These are phyloP conservation scores for Didymella glomerata DNA, from an alignment of 2,329 filamentous ascomycete genomes.

Conservation along the genomic window DNA sequence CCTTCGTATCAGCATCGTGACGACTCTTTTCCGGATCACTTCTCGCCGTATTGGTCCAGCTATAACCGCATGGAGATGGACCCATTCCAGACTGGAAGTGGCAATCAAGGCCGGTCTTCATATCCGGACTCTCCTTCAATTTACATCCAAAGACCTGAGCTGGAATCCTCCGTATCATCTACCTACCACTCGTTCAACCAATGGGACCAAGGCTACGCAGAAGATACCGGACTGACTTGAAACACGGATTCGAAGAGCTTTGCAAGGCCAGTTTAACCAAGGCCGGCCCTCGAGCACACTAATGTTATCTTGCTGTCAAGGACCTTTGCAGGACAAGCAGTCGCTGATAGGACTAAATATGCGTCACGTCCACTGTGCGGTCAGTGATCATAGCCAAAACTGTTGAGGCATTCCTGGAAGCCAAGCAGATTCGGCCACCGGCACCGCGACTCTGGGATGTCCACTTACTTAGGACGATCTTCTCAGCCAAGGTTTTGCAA, in stretches of 20 bases:
- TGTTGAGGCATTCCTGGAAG: too few species aligned
- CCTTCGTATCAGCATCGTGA: not conserved
- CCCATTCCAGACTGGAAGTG: not conserved
- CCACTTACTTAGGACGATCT: too few species aligned
- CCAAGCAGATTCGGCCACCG: too few species aligned
- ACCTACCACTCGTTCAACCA: not conserved
- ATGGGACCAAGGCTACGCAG: not conserved
- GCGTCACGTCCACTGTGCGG: too few species aligned
- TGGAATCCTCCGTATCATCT: not conserved
- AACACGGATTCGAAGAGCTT: not conserved
- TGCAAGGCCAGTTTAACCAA: not conserved
- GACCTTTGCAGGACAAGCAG: too few species aligned
- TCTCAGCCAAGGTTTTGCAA: too few species aligned
- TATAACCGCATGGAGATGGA: not conserved
- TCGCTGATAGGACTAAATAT: too few species aligned
- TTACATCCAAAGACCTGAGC: not conserved
- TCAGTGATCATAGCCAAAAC: too few species aligned
- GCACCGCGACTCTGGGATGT: too few species aligned
- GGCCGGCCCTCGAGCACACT: too few species aligned
- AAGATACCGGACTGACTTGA: not conserved
- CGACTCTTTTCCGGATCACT: not conserved
- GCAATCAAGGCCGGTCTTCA: not conserved
- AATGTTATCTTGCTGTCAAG: too few species aligned
- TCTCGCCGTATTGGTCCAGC: not conserved
- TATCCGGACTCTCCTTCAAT: not conserved